Evolutionary conservation across 2,329 filamentous ascomycete genomes (phyloP).

Genomic region (Verticillium tricorpus): DNA sequence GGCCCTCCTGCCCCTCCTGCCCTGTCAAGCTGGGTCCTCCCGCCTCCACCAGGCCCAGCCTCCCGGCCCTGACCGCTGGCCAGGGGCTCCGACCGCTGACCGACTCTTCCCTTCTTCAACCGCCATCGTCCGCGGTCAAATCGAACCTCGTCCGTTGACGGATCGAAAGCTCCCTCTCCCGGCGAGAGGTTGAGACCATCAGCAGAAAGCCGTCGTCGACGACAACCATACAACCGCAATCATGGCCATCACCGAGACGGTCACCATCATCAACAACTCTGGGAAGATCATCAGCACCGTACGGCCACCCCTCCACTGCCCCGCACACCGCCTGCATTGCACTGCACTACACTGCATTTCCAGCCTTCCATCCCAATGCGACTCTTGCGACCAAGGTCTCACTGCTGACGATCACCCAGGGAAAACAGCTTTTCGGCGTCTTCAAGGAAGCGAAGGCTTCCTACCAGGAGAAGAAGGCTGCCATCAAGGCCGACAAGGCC

Average conservation of each 20-base stretch:
- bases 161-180: constrained; percentile 3
- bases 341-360: not conserved
- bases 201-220: constrained; percentile 4
- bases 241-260: constrained; percentile 59
- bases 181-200: constrained; percentile 4
- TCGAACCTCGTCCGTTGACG: constrained; percentile 1
- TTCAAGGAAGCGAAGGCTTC: constrained; percentile 89
- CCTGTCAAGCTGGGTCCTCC: not conserved
- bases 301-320: constrained; percentile 30
- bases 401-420: constrained; percentile 44
- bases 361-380: constrained; percentile 4
- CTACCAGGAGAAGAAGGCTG: constrained; percentile 83
- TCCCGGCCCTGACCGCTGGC: not conserved
- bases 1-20: not conserved
- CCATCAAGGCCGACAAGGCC: constrained; percentile 64
- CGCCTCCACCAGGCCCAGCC: constrained; percentile 1
- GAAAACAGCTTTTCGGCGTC: constrained; percentile 83
- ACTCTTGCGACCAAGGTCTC: constrained; percentile 1
- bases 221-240: constrained; percentile 22
- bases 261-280: constrained; percentile 86
- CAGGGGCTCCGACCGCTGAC: not conserved
- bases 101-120: constrained; percentile 1
- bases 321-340: constrained; percentile 1
- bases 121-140: not conserved
- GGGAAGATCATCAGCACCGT: constrained; percentile 89